Base-by-base conservation (phyloP, 805 yeast species). In the Saturnispora saitoi region DNA sequence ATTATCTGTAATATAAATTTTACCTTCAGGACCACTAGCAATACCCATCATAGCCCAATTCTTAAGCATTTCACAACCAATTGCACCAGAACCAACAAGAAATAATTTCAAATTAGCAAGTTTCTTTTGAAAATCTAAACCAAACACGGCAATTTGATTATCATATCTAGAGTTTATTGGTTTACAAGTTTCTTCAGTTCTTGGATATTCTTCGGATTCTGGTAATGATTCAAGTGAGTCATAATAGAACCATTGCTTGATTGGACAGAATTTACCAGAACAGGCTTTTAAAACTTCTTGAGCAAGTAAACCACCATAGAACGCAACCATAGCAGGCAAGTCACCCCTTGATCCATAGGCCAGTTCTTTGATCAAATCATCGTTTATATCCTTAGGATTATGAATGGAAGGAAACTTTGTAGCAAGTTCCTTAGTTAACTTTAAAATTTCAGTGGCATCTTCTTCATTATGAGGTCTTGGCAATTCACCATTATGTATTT, bases 41-140 rank as follows among this genome's bases (percentile, higher is more conserved):
- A 93, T 70, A 41, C 99, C 99, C 78, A 90, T 76, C 77, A 93
- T 76, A 4, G 99, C 96, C 98, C 98, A 93, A 63, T 88, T 90
- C 69, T 93, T 93, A 60, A 93, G 74, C 90, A 93, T 91, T 70
- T 93, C 99, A 71, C 99, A 93, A 36, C 99, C 99, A 71, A 93
- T 93, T 17, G 99, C 99, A 64, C 99, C 99, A 1, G 97, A 76
- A 41, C 99, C 99, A 37, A 93, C 99, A 56, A 93, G 72, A 66
- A 93, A 91, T 3, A 90, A 88, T 60, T 80, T 83, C 54, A 85
- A 70, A 65, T 90, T 87, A 34, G 86, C 78, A 50, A 93, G 69
- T 40, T 70, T 70, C 59, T 83, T 79, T 62, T 88, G 91, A 68
- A 78, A 87, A 39, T 78, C 78, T 43, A 76, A 62, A 51, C 99